Evolutionary conservation across 2,329 filamentous ascomycete genomes (phyloP).

Genomic region (Aureobasidium sp.): DNA sequence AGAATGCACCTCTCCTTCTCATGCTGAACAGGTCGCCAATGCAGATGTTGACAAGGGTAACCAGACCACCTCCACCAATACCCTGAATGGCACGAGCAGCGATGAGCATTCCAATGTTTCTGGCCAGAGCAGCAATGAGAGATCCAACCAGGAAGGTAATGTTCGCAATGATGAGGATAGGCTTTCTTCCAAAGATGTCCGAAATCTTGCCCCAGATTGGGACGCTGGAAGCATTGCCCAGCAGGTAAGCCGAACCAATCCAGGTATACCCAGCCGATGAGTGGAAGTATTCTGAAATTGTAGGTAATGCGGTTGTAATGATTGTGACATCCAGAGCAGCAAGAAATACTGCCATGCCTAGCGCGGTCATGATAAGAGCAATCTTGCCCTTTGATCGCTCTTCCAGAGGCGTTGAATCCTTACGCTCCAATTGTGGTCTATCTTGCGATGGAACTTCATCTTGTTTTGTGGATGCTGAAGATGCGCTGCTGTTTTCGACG

Average conservation of each 20-base stretch:
- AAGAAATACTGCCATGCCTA: slow-evolving; percentile 50
- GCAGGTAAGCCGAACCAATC: slow-evolving; percentile 47
- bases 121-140: slow-evolving; percentile 52
- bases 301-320: slow-evolving; percentile 55
- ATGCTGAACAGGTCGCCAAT: slow-evolving; percentile 60
- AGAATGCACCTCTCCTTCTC: slow-evolving; percentile 50
- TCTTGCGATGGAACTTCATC: slow-evolving; percentile 15
- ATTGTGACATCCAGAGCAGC: slow-evolving; percentile 58
- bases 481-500: slow-evolving; percentile 19
- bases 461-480: neutral
- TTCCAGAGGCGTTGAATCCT: slow-evolving; percentile 20
- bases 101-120: slow-evolving; percentile 56
- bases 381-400: slow-evolving; percentile 34
- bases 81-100: slow-evolving; percentile 57
- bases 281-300: slow-evolving; percentile 49
- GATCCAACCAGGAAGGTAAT: slow-evolving; percentile 56
- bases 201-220: slow-evolving; percentile 58
- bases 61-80: slow-evolving; percentile 55
- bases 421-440: slow-evolving; percentile 20
- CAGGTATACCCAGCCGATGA: slow-evolving; percentile 46
- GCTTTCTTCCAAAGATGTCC: slow-evolving; percentile 62
- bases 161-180: slow-evolving; percentile 53
- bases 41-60: slow-evolving; percentile 57
- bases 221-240: slow-evolving; percentile 44
- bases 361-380: slow-evolving; percentile 44